Base-by-base conservation (phyloP, 345 rosid species). In the Citrus inodora region DNA sequence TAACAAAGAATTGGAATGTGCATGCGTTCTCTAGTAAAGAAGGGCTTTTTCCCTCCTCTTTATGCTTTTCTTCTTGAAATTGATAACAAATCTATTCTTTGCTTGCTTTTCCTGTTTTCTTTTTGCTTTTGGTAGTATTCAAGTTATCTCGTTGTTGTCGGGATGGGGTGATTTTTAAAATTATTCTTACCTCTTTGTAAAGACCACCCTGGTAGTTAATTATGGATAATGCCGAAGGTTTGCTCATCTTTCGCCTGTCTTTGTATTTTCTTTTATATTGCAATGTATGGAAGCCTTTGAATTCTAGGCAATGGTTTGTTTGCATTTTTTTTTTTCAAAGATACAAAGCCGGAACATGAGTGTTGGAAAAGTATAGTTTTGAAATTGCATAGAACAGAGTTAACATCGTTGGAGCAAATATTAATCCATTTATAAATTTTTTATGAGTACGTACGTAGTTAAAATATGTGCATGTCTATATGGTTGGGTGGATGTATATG, bases 211-310 rank as follows among this genome's bases (percentile, higher is more conserved):
- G 75, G 71, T n/a, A 63, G 59, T 76, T 42, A 67, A 30, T 48
- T 42, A 83, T 87, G 91, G 87, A 80, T 77, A 74, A 35, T 71
- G 86, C 81, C 7, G 79, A 70, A 75, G 87, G 88, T 88, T 61
- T 22, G 56, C 61, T 21, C 64, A 11, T 58, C 32, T n/a, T 58
- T 38, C 21, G 21, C 28, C 37, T 28, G 40, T 53, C 4, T 77
- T 62, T 13, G 16, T 6, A 7, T 70, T 70, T 16, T 27, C 11
- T 14, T 48, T 17, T 30, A 27, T 27, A 70, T 61, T 40, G 24
- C 28, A 30, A 5, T 58, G 3, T 28, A 40, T 5, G 68, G 68
- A 37, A 42, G n/a, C 8, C n/a, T 70, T 71, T 74, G 58, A 64
- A 58, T 25, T 38, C 37, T 13, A 53, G 71, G 33, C 3, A 71